phyloP scores from a whole-genome alignment of 1,284 basidiomycete genomes.

The Austroboletus niveus region DNA sequence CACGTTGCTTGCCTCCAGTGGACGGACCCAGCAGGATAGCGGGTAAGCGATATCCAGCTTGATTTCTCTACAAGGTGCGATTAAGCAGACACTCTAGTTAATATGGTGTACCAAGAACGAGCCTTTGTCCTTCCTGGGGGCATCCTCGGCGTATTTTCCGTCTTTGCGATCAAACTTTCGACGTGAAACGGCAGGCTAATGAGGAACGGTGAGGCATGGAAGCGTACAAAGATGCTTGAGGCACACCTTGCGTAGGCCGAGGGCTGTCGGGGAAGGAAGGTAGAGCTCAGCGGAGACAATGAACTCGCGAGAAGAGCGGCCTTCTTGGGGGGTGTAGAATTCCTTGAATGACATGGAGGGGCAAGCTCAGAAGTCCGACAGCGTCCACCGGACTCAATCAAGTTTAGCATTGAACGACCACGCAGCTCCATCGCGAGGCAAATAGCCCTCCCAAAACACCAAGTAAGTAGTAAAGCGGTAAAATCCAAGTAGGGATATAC shows the following conservation, averaged over 20 bases:
- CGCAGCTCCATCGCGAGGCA: too few species aligned
- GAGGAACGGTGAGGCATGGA: slow-evolving; percentile 1
- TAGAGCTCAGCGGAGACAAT: slow-evolving; percentile 61
- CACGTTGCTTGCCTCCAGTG: slow-evolving; percentile 73
- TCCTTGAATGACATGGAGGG: slow-evolving; percentile 20
- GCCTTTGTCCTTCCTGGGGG: slow-evolving; percentile 55
- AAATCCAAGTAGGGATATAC: slow-evolving; percentile 8
- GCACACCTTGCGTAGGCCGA: slow-evolving; percentile 58
- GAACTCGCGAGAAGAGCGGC: slow-evolving; percentile 35
- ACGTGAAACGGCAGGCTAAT: slow-evolving; percentile 36
- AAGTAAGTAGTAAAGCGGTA: slow-evolving; percentile 9
- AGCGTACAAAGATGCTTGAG: not conserved
- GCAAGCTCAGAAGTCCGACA: not conserved
- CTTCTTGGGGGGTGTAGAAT: slow-evolving; percentile 5
- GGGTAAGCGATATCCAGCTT: slow-evolving; percentile 66
- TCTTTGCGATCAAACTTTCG: slow-evolving; percentile 61
- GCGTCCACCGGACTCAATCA: too few species aligned
- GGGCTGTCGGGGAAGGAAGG: slow-evolving; percentile 53
- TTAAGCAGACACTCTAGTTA: not conserved
- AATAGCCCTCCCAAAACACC: not conserved
- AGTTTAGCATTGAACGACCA: slow-evolving; percentile 3
- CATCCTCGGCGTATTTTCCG: slow-evolving; percentile 32
- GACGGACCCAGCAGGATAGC: slow-evolving; percentile 47
- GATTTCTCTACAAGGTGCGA: slow-evolving; percentile 49
- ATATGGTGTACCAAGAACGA: not conserved